Evolutionary conservation across 306 rosid species (phyloP).

Genomic region (Cucurbita pepo): DNA sequence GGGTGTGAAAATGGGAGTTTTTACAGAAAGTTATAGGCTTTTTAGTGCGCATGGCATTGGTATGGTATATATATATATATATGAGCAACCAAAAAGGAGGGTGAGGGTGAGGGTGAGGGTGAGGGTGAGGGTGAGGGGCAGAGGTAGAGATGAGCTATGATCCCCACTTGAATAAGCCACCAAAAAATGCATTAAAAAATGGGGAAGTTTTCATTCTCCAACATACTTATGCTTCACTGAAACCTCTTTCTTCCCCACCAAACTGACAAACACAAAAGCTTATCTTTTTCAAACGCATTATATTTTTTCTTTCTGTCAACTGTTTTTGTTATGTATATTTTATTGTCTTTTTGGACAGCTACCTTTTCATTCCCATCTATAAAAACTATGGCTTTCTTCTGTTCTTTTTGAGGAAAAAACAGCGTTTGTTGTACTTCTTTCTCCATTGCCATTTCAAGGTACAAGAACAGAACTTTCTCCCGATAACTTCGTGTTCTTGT

Average conservation of each 20-base stretch:
- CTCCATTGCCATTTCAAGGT: background rate
- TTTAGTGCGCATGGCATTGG: conserved; percentile 91
- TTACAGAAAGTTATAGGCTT: conserved; percentile 28
- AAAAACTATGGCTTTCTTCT: conserved; percentile 8
- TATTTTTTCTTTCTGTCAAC: conserved; percentile 17
- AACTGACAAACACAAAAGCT: conserved; percentile 44
- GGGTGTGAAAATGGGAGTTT: background rate
- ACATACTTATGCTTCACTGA: conserved; percentile 22
- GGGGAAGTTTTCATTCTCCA: conserved; percentile 6
- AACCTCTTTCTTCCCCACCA: conserved; percentile 53
- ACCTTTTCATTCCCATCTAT: conserved; percentile 26
- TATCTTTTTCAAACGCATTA: conserved; percentile 42
- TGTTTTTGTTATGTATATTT: conserved; percentile 11
- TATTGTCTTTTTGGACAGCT: conserved; percentile 16
- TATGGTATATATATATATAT: conserved; percentile 15
- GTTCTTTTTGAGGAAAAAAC: background rate
- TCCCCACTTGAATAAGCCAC: conserved; percentile 30
- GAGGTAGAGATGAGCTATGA: conserved; percentile 9
- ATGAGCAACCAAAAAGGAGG: conserved; percentile 32
- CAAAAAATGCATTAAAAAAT: background rate
- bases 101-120: no score
- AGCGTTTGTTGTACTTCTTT: background rate
- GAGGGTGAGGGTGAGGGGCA: conserved; percentile 30
- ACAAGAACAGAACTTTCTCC: background rate
- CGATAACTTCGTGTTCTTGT: background rate